phyloP scores from a whole-genome alignment of 257 asterid genomes.

The Gentiana straminea region DNA sequence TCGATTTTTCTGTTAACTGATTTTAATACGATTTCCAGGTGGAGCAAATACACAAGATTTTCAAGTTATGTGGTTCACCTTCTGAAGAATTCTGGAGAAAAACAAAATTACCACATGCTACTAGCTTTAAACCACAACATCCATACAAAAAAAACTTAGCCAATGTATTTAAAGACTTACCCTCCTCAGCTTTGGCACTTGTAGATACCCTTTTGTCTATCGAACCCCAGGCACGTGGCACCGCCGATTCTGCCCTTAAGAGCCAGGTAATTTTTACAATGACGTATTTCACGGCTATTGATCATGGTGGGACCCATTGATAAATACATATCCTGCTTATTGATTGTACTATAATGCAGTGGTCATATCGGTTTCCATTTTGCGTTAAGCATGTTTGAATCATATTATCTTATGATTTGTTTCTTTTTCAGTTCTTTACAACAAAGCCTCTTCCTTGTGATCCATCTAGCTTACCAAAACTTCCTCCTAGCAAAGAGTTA shows the following conservation, averaged over 20 bases:
- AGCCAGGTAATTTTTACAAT: conserved; percentile 42
- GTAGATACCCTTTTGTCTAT: conserved; percentile 62
- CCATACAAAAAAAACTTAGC: conserved; percentile 50
- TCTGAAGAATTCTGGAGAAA: conserved; percentile 47
- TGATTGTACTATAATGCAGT: no score
- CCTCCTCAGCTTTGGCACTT: conserved; percentile 62
- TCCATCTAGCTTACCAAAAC: conserved; percentile 40
- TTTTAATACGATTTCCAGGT: conserved; percentile 24
- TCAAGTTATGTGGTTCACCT: conserved; percentile 82
- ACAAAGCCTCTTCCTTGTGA: conserved; percentile 40
- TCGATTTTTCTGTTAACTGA: no score
- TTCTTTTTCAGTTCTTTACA: conserved; percentile 32
- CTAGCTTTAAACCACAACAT: conserved; percentile 62
- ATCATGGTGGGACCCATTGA: background rate
- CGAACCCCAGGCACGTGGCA: conserved; percentile 78
- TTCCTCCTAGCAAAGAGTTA: conserved; percentile 44
- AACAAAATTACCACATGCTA: conserved; percentile 51
- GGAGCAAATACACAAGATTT: conserved; percentile 69
- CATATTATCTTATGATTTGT: background rate
- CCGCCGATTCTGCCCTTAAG: conserved; percentile 67
- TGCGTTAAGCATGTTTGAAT: no score
- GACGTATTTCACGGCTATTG: background rate
- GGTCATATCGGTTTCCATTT: no score
- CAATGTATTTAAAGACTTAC: conserved; percentile 66
- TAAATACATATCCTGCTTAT: no score